Base-by-base conservation (phyloP, 2,329 filamentous ascomycete genomes). In the Tolypocladium inflatum region DNA sequence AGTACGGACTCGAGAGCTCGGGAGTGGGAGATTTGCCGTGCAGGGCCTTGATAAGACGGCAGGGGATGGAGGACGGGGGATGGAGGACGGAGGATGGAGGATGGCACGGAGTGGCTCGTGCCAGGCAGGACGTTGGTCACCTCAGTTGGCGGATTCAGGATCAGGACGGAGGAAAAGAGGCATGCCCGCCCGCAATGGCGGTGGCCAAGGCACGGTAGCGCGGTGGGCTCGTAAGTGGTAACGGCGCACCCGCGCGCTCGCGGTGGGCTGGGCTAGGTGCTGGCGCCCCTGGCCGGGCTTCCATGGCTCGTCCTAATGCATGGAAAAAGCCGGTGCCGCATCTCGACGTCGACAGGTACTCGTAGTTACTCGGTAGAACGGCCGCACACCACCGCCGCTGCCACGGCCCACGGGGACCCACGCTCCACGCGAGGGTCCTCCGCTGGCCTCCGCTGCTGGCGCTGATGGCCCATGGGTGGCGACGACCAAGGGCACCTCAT, bases 21-120 rank as follows among this genome's bases (percentile, higher is more conserved):
- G 53, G 39, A 42, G 38, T 35, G 53, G 53, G 53, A 42, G 53
- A 42, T 55, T 54, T 55, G 53, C 53, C 53, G 53, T 55, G 53
- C 53, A 55, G 53, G 26, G 23, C 23, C 53, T 17, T 42, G 53
- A 42, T 2, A 23, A 30, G 37, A 17, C 15, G 23, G 52, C 19
- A 38, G 35, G 43, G 33, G 10, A 30, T 30, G 26, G 19, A 11
- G 33, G n/a, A 15, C 33, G 21, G 30, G 51, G 33, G 38, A 9
- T 5, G n/a, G 17, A 35, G n/a, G 42, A 13, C 1, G 42, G 48
- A 23, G 48, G n/a, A n/a, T n/a, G n/a, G 26, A 30, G 26, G 35
- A n/a, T 9, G 53, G 38, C 38, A 51, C 48, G 38, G 17, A 11
- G 38, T 33, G 2, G 53, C 15, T 55, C 38, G 39, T 55, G 37